These are phyloP conservation scores for Arthrinium puccinioides DNA, from an alignment of 2,329 filamentous ascomycete species.

Conservation along the genomic window DNA sequence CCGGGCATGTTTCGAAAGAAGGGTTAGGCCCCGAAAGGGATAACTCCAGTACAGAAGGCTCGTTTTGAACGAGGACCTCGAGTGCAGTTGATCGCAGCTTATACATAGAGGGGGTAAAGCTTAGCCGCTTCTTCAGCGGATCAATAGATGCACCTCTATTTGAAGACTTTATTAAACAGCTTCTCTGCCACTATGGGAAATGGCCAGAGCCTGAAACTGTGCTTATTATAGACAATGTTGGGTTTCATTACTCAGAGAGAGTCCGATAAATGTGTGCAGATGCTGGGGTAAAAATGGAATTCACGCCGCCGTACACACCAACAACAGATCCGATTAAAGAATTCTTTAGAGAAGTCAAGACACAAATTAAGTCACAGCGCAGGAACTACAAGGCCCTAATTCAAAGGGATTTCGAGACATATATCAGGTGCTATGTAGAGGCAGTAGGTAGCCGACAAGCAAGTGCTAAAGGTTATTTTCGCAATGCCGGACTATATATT, in stretches of 20 bases:
- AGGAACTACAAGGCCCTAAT: constrained; percentile 1
- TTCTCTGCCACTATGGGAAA: constrained; percentile 1
- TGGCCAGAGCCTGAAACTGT: constrained; percentile 2
- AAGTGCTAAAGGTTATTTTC: constrained; percentile 5
- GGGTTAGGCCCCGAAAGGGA: no score
- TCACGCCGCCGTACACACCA: constrained; percentile 3
- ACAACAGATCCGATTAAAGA: constrained; percentile 4
- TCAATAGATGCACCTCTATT: constrained; percentile 2
- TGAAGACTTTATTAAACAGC: constrained; percentile 1
- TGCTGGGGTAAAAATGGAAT: constrained; percentile 1
- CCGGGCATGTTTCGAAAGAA: no score
- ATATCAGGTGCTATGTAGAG: not conserved
- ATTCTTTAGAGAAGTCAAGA: constrained; percentile 5
- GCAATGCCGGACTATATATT: constrained; percentile 4
- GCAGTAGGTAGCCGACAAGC: not conserved
- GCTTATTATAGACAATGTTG: constrained; percentile 4
- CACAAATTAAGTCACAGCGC: constrained; percentile 5
- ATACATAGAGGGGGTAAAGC: not conserved
- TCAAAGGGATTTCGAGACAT: not conserved
- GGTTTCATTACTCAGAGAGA: constrained; percentile 4
- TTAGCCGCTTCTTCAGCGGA: constrained; percentile 2
- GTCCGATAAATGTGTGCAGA: constrained; percentile 1
- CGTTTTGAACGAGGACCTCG: no score
- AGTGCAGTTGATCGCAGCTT: no score
- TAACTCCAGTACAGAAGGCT: no score